Evolutionary conservation across 2,329 filamentous ascomycete genomes (phyloP), one percentile per base, ranked within the genome.

Genomic region (Rhinocladiella similis): DNA sequence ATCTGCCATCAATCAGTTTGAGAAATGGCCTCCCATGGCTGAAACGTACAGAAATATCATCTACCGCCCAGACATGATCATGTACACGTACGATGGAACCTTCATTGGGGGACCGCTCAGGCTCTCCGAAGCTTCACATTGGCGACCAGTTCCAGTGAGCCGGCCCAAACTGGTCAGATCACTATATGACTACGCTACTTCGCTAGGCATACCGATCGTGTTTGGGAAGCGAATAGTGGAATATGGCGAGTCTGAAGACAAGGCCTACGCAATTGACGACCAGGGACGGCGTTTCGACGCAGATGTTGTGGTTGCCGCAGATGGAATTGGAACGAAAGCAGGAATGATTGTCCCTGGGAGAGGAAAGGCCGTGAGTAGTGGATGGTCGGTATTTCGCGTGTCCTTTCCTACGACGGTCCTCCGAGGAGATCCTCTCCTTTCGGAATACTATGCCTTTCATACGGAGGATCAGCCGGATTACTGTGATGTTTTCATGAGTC

Each of bases 341-440:
- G 19, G 19, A 5, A 47, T 50, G 46, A n/a, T 54, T 16, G 29
- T 54, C 9, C 29, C 19, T 1, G 64, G 65, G 14, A 63, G 63
- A 48, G 67, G 68, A 46, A 66, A 66, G 36, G 68, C 69, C 7
- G 69, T 66, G 48, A 63, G 64, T 10, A 66, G 64, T 49, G 66
- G 66, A 5, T 67, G 63, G 43, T 61, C 66, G 0, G 48, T 68
- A 1, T 67, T 59, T 38, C 57, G 66, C 13, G 63, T 61, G 7
- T 62, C 65, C 54, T 66, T 33, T 35, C 71, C 72, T 35, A 27
- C 25, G 12, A 18, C 41, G 6, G 19, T 16, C 10, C 7, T 41
- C 25, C 18, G 13, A 1, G 42, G 18, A 39, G 50, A 53, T 29
- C 50, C 20, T 25, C 1, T 45, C 5, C 22, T 52, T 18, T 16